A percentile compares a stretch with the other conserved stretches of the same genome.
These are phyloP conservation scores for Nemania abortiva DNA, from an alignment of 2,329 filamentous ascomycete genomes.

Conservation along the genomic window DNA sequence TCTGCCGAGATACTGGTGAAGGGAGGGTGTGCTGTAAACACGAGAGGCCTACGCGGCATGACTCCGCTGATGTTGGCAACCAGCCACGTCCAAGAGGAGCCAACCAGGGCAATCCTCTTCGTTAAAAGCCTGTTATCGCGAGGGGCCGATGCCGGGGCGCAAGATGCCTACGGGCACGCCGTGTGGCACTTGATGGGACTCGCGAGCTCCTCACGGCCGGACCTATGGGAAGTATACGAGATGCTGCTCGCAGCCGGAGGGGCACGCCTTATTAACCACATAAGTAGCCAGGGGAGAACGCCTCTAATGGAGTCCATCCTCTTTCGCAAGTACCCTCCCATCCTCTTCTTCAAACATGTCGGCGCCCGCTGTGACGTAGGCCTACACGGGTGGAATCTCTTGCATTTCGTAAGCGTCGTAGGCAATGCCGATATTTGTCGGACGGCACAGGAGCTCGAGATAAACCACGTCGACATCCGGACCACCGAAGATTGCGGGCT, in stretches of 20 bases:
- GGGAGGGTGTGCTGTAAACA: slow-evolving; percentile 6
- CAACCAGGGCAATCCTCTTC: neutral
- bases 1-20: slow-evolving; percentile 28
- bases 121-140: neutral
- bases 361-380: neutral
- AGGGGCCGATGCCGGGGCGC: neutral
- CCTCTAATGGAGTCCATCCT: neutral
- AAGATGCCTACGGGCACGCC: rapidly evolving
- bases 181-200: neutral
- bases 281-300: rapidly evolving
- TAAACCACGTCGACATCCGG: slow-evolving; percentile 8
- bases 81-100: neutral
- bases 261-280: neutral
- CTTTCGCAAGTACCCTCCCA: neutral
- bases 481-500: neutral
- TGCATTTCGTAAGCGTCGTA: neutral
- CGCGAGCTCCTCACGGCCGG: neutral
- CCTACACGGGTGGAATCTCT: neutral
- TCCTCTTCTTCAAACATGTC: neutral
- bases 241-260: slow-evolving; percentile 4
- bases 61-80: neutral
- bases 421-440: neutral
- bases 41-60: neutral
- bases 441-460: neutral
- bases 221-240: slow-evolving; percentile 13